Evolutionary conservation across 139 green algal genomes (phyloP).

Genomic region (Nannochloris sp.): DNA sequence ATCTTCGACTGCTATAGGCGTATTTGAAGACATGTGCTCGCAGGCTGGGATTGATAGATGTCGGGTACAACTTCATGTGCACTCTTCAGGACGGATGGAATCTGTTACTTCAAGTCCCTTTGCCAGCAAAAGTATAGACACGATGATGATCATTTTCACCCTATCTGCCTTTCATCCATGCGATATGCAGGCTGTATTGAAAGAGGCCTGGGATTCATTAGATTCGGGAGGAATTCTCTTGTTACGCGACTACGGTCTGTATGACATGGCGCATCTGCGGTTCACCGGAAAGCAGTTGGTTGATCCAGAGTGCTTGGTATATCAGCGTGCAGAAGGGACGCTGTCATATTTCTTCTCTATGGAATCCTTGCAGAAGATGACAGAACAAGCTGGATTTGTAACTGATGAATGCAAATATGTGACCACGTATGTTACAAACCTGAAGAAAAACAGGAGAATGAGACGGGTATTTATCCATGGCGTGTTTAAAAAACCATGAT

Average conservation of each 20-base stretch:
- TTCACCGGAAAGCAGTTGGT: constrained; percentile 13
- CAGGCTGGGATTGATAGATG: background rate
- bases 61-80: background rate
- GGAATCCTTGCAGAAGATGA: constrained; percentile 37
- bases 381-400: constrained; percentile 39
- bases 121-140: constrained; percentile 31
- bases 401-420: constrained; percentile 50
- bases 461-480: constrained; percentile 67
- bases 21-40: background rate
- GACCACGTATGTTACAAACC: constrained; percentile 48
- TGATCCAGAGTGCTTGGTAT: background rate
- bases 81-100: background rate
- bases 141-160: constrained; percentile 67
- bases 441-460: constrained; percentile 45
- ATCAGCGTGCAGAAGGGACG: constrained; percentile 47
- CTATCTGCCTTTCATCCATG: constrained; percentile 49
- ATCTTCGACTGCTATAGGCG: background rate
- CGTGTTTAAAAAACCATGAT: constrained; percentile 41
- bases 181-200: constrained; percentile 29
- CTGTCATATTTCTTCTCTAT: constrained; percentile 64
- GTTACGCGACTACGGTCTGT: constrained; percentile 68
- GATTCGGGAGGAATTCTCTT: constrained; percentile 48
- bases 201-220: constrained; percentile 26
- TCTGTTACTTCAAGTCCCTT: constrained; percentile 8
- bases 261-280: constrained; percentile 60